Evolutionary conservation across 208 protist species (phyloP), one percentile per base, ranked within the genome.

Genomic region (Trypanosoma cruzi): DNA sequence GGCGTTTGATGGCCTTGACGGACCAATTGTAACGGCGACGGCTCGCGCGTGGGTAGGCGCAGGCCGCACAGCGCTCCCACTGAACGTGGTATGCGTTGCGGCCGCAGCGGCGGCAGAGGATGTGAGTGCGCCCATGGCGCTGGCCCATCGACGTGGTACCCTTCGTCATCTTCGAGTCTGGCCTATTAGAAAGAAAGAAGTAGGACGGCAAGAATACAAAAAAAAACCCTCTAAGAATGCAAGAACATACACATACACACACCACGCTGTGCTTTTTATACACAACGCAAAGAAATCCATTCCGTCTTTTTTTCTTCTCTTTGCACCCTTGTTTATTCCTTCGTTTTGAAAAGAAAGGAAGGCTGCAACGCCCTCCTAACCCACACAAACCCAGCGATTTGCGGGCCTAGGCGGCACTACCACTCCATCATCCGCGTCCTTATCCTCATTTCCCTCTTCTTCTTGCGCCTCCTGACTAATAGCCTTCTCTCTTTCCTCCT

Each of bases 101-200:
- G 53, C 98, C 98, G 85, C 99, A 99, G 80, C 99, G 92, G 68
- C 89, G 82, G 94, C 99, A 99, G 61, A 98, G 79, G 65, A 94
- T 98, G 95, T 99, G 99, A 58, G 97, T 96, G 86, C 88, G 90
- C 78, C 86, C 86, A 73, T 92, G 88, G 86, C 92, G 89, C 88
- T 92, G 82, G 70, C 92, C 92, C 90, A 87, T 85, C 42, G 88
- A 94, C 8, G 90, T 96, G 70, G 90, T 96, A 89, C 90, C 90
- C 84, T 96, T 96, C 54, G 88, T 93, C 90, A 96, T 96, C 29
- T 37, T 57, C 37, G 48, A 6, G 48, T 53, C 48, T 53, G 48
- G 48, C 48, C 48, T 53, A n/a, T 18, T 24, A 53, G n/a, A 24
- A 53, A 53, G 5, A n/a, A 53, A 16, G n/a, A 53, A 5, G n/a